Conservation (phyloP, 257 asterid species). For the Nicotiana otophora region DNA sequence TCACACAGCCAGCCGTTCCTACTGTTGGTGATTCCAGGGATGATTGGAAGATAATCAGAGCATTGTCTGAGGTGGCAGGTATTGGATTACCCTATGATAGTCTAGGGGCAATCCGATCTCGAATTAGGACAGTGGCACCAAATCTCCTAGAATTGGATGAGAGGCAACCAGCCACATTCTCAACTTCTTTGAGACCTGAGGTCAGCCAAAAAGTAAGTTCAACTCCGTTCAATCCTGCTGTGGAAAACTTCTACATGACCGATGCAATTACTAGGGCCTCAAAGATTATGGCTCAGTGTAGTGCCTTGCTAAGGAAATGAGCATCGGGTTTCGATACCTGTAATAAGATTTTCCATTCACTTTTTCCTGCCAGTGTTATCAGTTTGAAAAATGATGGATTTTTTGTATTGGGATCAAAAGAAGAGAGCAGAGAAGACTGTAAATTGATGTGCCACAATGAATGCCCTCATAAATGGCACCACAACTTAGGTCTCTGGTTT, state of each 20-base stretch:
- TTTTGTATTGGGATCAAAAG: conserved; percentile 7
- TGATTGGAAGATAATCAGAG: conserved; percentile 91
- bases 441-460: conserved; percentile 20
- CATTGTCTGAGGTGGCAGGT: conserved; percentile 81
- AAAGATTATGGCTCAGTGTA: conserved; percentile 98
- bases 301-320: conserved; percentile 62
- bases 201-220: conserved; percentile 39
- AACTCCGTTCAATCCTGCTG: conserved; percentile 50
- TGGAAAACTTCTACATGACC: conserved; percentile 88
- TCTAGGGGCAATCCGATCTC: conserved; percentile 52
- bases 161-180: conserved; percentile 70
- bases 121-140: conserved; percentile 80
- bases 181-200: conserved; percentile 73
- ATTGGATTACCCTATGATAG: conserved; percentile 53
- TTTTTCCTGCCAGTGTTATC: conserved; percentile 7
- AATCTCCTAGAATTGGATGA: conserved; percentile 73
- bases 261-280: conserved; percentile 92
- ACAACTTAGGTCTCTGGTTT: conserved; percentile 22
- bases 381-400: conserved; percentile 13
- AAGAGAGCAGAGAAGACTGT: conserved; percentile 5
- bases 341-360: conserved; percentile 39
- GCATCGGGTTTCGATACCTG: conserved; percentile 14
- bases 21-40: conserved; percentile 96
- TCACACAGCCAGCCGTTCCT: conserved; percentile 87
- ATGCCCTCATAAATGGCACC: conserved; percentile 64